phyloP scores from a whole-genome alignment of 306 rosid genomes.

The Sophora flavescens region DNA sequence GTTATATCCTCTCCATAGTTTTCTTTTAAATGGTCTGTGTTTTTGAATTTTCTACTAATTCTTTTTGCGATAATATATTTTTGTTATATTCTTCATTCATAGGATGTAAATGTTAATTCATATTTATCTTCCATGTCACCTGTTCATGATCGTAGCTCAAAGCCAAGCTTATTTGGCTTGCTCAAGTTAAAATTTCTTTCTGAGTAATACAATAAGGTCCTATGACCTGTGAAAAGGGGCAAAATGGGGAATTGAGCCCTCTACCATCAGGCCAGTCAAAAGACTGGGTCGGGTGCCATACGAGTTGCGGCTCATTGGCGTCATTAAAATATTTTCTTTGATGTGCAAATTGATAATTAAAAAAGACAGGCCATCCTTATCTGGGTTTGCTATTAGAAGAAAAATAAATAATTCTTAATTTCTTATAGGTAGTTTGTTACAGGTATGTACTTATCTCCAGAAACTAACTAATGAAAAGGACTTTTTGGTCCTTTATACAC shows the following conservation, averaged over 20 bases:
- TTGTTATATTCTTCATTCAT: conserved; percentile 5
- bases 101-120: conserved; percentile 17
- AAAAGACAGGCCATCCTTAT: background rate
- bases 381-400: background rate
- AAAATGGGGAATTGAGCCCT: conserved; percentile 22
- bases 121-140: background rate
- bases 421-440: background rate
- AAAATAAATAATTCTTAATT: background rate
- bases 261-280: conserved; percentile 6
- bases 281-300: background rate
- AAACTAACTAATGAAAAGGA: conserved; percentile 20
- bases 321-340: background rate
- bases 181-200: background rate
- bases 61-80: conserved; percentile 18
- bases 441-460: background rate
- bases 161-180: background rate
- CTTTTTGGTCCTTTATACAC: conserved; percentile 8
- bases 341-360: background rate
- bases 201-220: background rate
- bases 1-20: conserved; percentile 30
- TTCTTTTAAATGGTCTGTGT: background rate
- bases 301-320: background rate
- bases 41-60: conserved; percentile 1
- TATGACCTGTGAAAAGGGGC: background rate
- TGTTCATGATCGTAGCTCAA: conserved; percentile 1